phyloP scores from a whole-genome alignment of 169 alveolate genomes.

The Pseudocohnilembus persalinus region DNA sequence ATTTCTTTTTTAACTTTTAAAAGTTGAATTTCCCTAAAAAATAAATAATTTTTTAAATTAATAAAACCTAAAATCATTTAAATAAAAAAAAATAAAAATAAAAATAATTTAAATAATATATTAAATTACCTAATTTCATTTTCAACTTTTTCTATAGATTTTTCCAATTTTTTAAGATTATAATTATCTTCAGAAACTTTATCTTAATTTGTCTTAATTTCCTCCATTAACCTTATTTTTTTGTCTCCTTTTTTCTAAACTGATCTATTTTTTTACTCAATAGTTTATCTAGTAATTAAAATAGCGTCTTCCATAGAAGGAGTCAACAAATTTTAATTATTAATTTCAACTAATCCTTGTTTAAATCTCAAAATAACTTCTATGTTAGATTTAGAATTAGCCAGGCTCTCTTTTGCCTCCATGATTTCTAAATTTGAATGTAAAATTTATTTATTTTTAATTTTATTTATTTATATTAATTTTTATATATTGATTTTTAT shows the following conservation, averaged over 20 bases:
- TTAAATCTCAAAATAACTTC: conserved; percentile 76
- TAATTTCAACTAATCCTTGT: conserved; percentile 85
- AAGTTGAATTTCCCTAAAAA: conserved; percentile 65
- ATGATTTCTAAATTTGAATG: too few relatives aligned
- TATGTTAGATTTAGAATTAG: conserved; percentile 70
- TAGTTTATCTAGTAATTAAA: conserved; percentile 77
- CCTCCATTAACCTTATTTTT: conserved; percentile 74
- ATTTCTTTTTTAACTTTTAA: conserved; percentile 80
- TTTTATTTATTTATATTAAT: too few relatives aligned
- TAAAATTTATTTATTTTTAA: too few relatives aligned
- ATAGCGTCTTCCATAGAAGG: conserved; percentile 88
- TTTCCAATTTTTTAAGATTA: conserved; percentile 51
- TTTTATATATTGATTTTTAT: neutral
- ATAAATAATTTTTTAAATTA: too few relatives aligned
- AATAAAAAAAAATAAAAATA: too few relatives aligned
- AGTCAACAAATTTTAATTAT: conserved; percentile 82
- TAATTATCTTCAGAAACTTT: conserved; percentile 56
- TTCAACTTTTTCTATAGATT: conserved; percentile 21
- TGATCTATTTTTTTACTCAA: conserved; percentile 81
- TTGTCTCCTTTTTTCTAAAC: conserved; percentile 73
- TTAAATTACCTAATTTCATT: neutral
- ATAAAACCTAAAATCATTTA: conserved; percentile 29
- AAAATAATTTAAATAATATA: too few relatives aligned
- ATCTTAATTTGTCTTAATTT: conserved; percentile 62
- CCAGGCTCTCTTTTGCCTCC: neutral